Evolutionary conservation across 768 basidiomycete species (phyloP), one percentile per base, ranked within the genome.

Genomic region (Harrya chromipes): DNA sequence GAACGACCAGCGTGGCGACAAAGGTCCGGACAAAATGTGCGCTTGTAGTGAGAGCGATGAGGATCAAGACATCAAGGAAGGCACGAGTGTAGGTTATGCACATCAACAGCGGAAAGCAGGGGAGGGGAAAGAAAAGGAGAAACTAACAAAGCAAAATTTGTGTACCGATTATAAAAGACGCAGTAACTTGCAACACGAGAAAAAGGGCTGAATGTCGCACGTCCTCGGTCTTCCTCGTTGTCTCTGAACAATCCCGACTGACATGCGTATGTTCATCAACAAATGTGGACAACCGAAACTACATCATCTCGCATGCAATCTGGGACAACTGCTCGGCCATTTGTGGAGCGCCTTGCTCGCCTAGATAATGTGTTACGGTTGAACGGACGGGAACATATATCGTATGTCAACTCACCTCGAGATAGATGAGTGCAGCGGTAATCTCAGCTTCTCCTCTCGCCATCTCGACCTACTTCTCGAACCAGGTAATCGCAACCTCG

Each of bases 391-490:
- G 4, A 34, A 27, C 17, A n/a, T 20, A 40, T 5, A 10, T 6
- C 3, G 17, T 27, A 10, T 7, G 6, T 27, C 27, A 11, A 74
- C 84, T 59, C 62, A 88, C 88, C 70, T 81, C 89, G 74, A 85
- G 79, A 65, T 86, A 90, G 9, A 85, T 87, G 67, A 91, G 66
- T 35, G 85, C 84, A 59, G 81, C 82, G 11, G 83, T 74, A 53
- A 99, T 73, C 77, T 99, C 95, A 0, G 82, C 83, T 70, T 97
- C 94, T 24, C 87, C 94, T 71, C 95, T 76, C 20, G 94, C 91
- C 53, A 97, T 77, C 64, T 90, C 82, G 0, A 84, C 82, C 66
- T 92, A 88, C 64, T 81, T 79, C 65, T 83, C 79, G 60, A 99
- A 97, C 82, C 92, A 84, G 62, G 83, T 78, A 50, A 93, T 81